Percentiles rank a stretch among this genome's conserved stretches.
These are phyloP conservation scores for Ophiosphaerella herpotricha DNA, from an alignment of 2,329 filamentous ascomycete species.

Conservation along the genomic window DNA sequence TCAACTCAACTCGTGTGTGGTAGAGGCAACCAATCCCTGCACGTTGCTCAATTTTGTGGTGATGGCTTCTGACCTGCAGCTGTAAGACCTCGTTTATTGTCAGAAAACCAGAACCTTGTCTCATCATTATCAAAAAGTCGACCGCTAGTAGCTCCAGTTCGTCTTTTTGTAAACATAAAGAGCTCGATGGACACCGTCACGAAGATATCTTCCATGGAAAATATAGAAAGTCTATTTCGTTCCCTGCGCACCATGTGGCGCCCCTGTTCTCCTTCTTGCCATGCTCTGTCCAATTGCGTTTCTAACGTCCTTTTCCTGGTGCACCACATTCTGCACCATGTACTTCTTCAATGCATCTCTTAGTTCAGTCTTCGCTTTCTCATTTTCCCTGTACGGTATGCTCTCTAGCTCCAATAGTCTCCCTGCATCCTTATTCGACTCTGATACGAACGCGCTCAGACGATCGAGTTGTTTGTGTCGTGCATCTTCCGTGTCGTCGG, in stretches of 20 bases:
- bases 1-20: no score
- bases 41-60: no score
- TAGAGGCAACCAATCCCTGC: no score
- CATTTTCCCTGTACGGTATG: conserved; percentile 78
- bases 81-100: no score
- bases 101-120: no score
- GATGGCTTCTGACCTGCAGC: no score
- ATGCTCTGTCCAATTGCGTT: conserved; percentile 75
- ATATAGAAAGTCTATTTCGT: conserved; percentile 16
- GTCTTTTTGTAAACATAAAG: no score
- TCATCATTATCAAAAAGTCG: no score
- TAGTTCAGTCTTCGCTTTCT: conserved; percentile 63
- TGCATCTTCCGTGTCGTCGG: conserved; percentile 37
- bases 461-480: conserved; percentile 67
- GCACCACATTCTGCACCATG: conserved; percentile 77
- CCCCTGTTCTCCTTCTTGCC: conserved; percentile 65
- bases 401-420: conserved; percentile 77
- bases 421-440: conserved; percentile 70
- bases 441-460: conserved; percentile 63
- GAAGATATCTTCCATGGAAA: background rate
- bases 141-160: no score
- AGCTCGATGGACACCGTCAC: no score
- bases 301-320: conserved; percentile 79
- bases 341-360: conserved; percentile 79
- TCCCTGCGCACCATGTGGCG: conserved; percentile 61